These are phyloP conservation scores for Lecanicillium sp. DNA, from an alignment of 2,329 filamentous ascomycete genomes.

Conservation along the genomic window DNA sequence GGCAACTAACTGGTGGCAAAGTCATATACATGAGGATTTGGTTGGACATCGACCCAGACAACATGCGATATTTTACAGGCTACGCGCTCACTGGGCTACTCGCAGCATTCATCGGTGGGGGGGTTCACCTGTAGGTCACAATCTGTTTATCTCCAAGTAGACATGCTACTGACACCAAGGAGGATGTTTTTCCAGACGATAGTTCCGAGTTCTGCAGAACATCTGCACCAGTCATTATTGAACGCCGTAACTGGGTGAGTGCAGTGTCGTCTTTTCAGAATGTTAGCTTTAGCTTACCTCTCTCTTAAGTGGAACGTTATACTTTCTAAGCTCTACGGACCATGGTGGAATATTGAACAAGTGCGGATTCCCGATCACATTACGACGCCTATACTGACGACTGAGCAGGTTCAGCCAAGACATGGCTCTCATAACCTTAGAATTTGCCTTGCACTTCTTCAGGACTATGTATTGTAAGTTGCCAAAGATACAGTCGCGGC, in stretches of 20 bases:
- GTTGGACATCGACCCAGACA: neutral
- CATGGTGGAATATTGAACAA: neutral
- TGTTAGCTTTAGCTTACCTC: too few species aligned
- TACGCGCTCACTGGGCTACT: neutral
- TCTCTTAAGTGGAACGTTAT: too few species aligned
- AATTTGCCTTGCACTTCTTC: slow-evolving; percentile 13
- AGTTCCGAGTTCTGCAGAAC: too few species aligned
- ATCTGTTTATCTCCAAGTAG: neutral
- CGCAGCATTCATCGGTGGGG: neutral
- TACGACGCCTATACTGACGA: slow-evolving; percentile 2
- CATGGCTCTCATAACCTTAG: slow-evolving; percentile 16
- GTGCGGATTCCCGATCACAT: slow-evolving; percentile 8
- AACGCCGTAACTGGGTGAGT: too few species aligned
- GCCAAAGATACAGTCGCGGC: neutral
- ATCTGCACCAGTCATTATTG: too few species aligned
- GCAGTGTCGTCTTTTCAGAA: too few species aligned
- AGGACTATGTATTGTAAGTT: slow-evolving; percentile 2
- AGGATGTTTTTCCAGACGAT: too few species aligned
- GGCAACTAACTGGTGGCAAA: neutral
- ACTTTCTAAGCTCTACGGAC: neutral
- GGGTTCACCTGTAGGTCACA: neutral
- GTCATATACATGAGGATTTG: too few species aligned
- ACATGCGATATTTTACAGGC: neutral
- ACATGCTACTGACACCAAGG: too few species aligned
- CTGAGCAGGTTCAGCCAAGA: slow-evolving; percentile 19